Evolutionary conservation across 192 early-diverging fungal genomes (phyloP), one percentile per base, ranked within the genome.

Genomic region (Neocallimastix lanati): DNA sequence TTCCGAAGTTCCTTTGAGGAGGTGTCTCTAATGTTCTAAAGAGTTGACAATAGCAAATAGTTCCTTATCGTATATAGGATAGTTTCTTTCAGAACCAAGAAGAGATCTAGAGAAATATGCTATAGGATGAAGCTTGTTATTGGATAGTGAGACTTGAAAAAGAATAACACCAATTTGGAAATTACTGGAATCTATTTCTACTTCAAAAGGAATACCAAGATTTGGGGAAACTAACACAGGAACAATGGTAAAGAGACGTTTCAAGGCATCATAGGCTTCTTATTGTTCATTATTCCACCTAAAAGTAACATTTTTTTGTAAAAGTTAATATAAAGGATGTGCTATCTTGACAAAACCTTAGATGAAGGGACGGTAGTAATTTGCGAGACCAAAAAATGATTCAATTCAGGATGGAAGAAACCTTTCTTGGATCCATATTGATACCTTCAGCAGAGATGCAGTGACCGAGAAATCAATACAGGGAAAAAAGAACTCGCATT

Each of bases 161-260:
- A 84, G 81, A 11, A 88, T 78, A 0, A 81, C 84, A 0, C 83
- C 87, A 0, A 88, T 28, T 7, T 78, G 85, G 28, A 78, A 79
- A 13, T 85, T 82, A 0, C 85, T 88, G 4, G 83, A 84, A 29
- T 89, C 86, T 2, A 84, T 79, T 30, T 85, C 81, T 0, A 89
- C 36, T n/a, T 77, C 28, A 37, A 77, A 84, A 0, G 82, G 79
- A 28, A 82, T 81, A 7, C 28, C 18, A 27, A 81, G 81, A 58
- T 88, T 83, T 28, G 80, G 79, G 28, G 77, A 77, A 0, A 18
- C n/a, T 0, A 88, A 77, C 28, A 87, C 81, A 29, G 86, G 86
- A 15, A 77, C 82, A 13, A 82, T 28, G 25, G 58, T 82, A 3
- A 88, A 78, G 7, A 58, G 29, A 4, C 7, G 11, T 29, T 87